Evolutionary conservation across 2,329 filamentous ascomycete genomes (phyloP).

Genomic region (Calonectria fujianensis): DNA sequence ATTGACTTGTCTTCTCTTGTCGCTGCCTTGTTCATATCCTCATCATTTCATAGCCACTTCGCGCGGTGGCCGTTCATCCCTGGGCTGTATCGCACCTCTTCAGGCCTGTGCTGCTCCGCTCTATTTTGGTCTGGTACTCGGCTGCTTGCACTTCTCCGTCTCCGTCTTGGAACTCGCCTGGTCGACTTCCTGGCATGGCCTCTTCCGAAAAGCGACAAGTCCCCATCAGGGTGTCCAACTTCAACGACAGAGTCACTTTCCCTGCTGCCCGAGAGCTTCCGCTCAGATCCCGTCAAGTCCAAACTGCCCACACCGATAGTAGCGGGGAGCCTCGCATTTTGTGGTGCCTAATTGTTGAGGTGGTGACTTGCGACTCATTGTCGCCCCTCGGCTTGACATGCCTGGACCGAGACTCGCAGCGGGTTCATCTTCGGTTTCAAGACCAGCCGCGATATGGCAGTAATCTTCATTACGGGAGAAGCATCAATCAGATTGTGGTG

Average conservation of each 20-base stretch:
- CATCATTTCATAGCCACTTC: background rate
- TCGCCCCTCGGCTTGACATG: background rate
- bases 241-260: background rate
- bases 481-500: background rate
- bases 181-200: background rate
- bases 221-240: background rate
- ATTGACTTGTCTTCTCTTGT: background rate
- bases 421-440: background rate
- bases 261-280: background rate
- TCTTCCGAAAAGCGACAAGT: background rate
- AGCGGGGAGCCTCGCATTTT: background rate
- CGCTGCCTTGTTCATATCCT: background rate
- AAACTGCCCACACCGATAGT: background rate
- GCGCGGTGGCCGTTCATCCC: too few species aligned
- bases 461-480: too few species aligned
- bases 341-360: background rate
- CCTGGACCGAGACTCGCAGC: background rate
- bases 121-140: background rate
- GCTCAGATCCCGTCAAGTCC: too few species aligned
- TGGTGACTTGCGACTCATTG: background rate
- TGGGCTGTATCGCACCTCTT: too few species aligned
- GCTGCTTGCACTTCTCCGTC: background rate
- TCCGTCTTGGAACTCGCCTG: background rate
- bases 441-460: rapidly evolving
- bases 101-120: background rate